Percentiles rank a stretch among this genome's conserved stretches.
phyloP scores from a whole-genome alignment of 352 stramenopile genomes.

The Thraustochytrium sp. region DNA sequence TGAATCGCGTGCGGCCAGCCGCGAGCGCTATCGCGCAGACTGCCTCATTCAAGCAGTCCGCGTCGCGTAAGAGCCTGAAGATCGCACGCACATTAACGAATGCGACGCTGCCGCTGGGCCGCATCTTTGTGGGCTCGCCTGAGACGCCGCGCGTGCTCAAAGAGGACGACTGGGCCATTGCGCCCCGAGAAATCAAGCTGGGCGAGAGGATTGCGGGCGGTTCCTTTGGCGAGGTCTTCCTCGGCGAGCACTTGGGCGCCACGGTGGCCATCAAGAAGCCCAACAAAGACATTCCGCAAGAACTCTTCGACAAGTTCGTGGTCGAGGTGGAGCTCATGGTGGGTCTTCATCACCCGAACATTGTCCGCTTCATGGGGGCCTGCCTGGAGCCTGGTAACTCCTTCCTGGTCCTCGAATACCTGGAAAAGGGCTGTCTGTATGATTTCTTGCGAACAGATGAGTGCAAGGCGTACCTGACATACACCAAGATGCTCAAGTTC shows the following conservation, averaged over 20 bases:
- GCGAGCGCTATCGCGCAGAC: too few relatives aligned
- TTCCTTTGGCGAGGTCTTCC: constrained; percentile 35
- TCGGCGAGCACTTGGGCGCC: constrained; percentile 4
- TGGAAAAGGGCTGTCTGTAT: constrained; percentile 40
- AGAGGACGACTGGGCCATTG: constrained; percentile 20
- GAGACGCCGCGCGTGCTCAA: not conserved
- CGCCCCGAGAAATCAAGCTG: constrained; percentile 5
- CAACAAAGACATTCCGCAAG: constrained; percentile 32
- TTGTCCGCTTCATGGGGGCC: constrained; percentile 49
- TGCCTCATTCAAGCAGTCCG: not conserved
- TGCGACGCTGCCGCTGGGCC: not conserved
- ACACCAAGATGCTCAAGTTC: constrained; percentile 46
- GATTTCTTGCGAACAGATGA: constrained; percentile 45
- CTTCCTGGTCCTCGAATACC: constrained; percentile 49
- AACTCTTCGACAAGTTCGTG: constrained; percentile 46
- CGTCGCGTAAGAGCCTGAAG: not conserved
- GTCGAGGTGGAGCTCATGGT: constrained; percentile 49
- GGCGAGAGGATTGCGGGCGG: not conserved
- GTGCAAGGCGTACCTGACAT: not conserved
- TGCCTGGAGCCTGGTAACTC: constrained; percentile 44
- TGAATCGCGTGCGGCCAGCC: too few relatives aligned
- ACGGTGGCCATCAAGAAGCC: constrained; percentile 44
- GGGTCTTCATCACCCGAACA: constrained; percentile 50
- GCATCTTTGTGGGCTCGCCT: not conserved
- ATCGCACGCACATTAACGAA: not conserved